phyloP scores from a whole-genome alignment of 352 stramenopile species.

The Lagenidium giganteum region DNA sequence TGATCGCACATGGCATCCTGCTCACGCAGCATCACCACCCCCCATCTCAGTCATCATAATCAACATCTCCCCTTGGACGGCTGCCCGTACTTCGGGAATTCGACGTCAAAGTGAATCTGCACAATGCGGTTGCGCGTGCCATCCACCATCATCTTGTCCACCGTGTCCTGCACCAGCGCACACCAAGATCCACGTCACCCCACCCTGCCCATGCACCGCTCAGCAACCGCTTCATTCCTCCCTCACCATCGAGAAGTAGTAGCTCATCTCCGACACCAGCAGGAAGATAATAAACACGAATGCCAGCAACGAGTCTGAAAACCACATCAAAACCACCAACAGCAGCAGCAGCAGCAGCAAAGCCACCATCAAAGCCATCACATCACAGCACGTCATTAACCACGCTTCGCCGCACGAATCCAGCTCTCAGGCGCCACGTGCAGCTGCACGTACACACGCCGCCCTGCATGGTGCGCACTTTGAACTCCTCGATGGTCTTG shows the following conservation, averaged over 20 bases:
- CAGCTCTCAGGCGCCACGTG: neutral
- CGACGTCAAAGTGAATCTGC: constrained; percentile 64
- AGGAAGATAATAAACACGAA: constrained; percentile 51
- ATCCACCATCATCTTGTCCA: constrained; percentile 78
- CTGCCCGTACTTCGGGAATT: constrained; percentile 49
- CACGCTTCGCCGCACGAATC: too few species aligned
- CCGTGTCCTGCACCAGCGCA: constrained; percentile 60
- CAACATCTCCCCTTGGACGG: too few species aligned
- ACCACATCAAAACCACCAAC: too few species aligned
- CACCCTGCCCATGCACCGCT: too few species aligned
- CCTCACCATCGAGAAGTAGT: constrained; percentile 46
- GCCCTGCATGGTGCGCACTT: constrained; percentile 64
- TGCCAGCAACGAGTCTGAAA: constrained; percentile 58
- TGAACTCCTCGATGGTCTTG: constrained; percentile 82
- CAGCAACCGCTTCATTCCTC: neutral
- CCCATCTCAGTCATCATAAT: too few species aligned
- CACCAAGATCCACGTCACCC: neutral
- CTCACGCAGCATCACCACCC: too few species aligned
- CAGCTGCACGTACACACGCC: constrained; percentile 58
- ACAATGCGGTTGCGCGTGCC: constrained; percentile 48
- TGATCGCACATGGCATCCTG: constrained; percentile 53
- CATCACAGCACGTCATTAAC: too few species aligned
- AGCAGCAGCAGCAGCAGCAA: too few species aligned
- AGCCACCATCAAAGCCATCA: too few species aligned
- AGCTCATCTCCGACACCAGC: constrained; percentile 55